Evolutionary conservation across 257 asterid genomes (phyloP).

Genomic region (Ballota nigra): DNA sequence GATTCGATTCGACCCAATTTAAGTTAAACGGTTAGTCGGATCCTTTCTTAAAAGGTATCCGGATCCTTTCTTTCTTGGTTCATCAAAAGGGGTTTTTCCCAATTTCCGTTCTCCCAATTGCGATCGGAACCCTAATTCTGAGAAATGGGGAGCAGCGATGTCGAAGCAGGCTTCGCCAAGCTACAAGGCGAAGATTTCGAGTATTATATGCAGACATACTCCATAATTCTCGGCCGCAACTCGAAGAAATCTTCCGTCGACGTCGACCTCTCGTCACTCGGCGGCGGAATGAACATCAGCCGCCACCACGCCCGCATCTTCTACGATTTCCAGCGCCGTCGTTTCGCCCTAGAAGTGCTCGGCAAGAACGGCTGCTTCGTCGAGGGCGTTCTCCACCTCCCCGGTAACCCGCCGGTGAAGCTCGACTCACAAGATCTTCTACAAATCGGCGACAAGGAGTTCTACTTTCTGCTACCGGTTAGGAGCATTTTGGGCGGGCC

Average conservation of each 20-base stretch:
- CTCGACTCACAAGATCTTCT: slow-evolving; percentile 94
- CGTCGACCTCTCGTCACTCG: slow-evolving; percentile 93
- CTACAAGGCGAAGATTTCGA: slow-evolving; percentile 98
- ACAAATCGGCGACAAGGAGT: slow-evolving; percentile 93
- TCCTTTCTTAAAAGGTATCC: background rate
- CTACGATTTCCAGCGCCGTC: slow-evolving; percentile 97
- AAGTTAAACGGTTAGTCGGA: background rate
- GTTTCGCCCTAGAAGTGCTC: slow-evolving; percentile 92
- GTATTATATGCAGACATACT: slow-evolving; percentile 97
- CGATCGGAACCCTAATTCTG: slow-evolving; percentile 20
- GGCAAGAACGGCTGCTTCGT: slow-evolving; percentile 96
- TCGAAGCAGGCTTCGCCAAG: slow-evolving; percentile 98
- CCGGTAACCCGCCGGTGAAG: slow-evolving; percentile 79
- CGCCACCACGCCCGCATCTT: slow-evolving; percentile 99
- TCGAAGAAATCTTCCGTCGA: slow-evolving; percentile 95
- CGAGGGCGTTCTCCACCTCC: slow-evolving; percentile 91
- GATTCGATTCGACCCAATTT: background rate
- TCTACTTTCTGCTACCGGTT: slow-evolving; percentile 76
- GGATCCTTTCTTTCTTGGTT: background rate
- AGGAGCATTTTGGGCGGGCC: slow-evolving; percentile 92
- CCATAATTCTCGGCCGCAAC: slow-evolving; percentile 90
- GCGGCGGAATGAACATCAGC: slow-evolving; percentile 99
- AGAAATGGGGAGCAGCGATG: slow-evolving; percentile 80
- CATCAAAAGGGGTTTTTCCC: background rate
- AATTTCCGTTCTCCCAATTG: background rate